Evolutionary conservation across 495 filamentous ascomycete genomes (phyloP).

Genomic region (Polyplosphaeria fusca): DNA sequence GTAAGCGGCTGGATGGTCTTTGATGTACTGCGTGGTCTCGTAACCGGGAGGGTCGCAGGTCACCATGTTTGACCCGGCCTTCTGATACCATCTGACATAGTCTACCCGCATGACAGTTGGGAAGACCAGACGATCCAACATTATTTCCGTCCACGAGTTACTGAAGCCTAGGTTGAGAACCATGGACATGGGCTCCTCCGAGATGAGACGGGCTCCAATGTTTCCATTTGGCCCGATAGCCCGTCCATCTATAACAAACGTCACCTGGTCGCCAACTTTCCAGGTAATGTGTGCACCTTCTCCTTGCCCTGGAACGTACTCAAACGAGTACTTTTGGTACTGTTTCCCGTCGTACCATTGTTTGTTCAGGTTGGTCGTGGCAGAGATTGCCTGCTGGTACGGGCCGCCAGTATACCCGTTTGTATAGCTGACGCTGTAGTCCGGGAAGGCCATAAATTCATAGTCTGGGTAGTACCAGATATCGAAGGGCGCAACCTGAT

Average conservation of each 20-base stretch:
- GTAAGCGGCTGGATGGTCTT: constrained; percentile 60
- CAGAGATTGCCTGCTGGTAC: constrained; percentile 72
- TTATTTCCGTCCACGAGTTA: constrained; percentile 50
- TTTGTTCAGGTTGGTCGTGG: constrained; percentile 67
- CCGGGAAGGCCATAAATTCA: constrained; percentile 54
- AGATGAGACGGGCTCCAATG: constrained; percentile 64
- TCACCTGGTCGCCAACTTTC: constrained; percentile 64
- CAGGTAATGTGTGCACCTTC: constrained; percentile 58
- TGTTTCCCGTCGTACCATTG: constrained; percentile 71
- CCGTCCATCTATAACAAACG: constrained; percentile 65
- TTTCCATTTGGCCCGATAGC: constrained; percentile 73
- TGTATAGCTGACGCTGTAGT: constrained; percentile 54
- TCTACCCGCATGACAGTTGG: constrained; percentile 71
- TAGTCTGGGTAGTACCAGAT: constrained; percentile 72
- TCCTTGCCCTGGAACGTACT: constrained; percentile 62
- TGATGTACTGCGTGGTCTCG: constrained; percentile 68
- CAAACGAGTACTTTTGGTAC: constrained; percentile 71
- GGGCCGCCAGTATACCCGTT: constrained; percentile 66
- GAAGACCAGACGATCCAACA: constrained; percentile 54
- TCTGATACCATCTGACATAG: constrained; percentile 73
- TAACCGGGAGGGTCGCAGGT: constrained; percentile 73
- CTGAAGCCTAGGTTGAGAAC: constrained; percentile 74
- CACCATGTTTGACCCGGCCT: constrained; percentile 53
- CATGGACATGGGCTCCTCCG: constrained; percentile 66
- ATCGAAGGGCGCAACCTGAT: constrained; percentile 74